phyloP scores from a whole-genome alignment of 768 basidiomycete genomes.

The Multifurca ochricompacta region DNA sequence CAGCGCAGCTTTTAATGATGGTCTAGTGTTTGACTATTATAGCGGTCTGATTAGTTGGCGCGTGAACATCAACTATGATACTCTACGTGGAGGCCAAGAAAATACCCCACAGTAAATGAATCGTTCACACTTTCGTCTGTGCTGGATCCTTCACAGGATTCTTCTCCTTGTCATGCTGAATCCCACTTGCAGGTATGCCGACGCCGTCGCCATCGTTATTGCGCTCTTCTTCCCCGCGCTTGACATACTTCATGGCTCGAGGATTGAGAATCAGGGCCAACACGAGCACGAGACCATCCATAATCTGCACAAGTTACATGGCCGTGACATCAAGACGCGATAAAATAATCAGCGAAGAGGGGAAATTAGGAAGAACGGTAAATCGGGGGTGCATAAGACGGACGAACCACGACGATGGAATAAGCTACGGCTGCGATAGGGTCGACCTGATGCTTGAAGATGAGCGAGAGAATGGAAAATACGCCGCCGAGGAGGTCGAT shows the following conservation, averaged over 20 bases:
- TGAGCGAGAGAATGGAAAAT: conserved; percentile 63
- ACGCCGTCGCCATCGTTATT: not conserved
- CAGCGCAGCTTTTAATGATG: not conserved
- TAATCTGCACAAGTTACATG: conserved; percentile 32
- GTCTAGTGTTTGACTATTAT: no score
- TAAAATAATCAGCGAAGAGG: conserved; percentile 1
- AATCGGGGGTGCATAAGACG: no score
- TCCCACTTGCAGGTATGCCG: conserved; percentile 10
- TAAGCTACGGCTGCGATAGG: conserved; percentile 56
- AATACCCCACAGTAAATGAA: no score
- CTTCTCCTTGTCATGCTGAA: conserved; percentile 6
- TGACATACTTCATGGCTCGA: conserved; percentile 29
- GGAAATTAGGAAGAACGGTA: no score
- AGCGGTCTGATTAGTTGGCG: no score
- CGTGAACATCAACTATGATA: not conserved
- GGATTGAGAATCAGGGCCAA: conserved; percentile 63
- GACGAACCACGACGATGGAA: conserved; percentile 47
- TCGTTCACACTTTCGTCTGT: no score
- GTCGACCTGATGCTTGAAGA: conserved; percentile 57
- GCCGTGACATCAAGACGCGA: not conserved
- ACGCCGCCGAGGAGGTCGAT: conserved; percentile 65
- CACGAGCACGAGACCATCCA: conserved; percentile 55
- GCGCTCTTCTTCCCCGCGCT: not conserved
- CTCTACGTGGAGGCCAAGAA: no score
- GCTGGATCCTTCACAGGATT: no score